Conservation (phyloP, 495 filamentous ascomycete genomes). For the Hyphodiscus hymeniophilus region DNA sequence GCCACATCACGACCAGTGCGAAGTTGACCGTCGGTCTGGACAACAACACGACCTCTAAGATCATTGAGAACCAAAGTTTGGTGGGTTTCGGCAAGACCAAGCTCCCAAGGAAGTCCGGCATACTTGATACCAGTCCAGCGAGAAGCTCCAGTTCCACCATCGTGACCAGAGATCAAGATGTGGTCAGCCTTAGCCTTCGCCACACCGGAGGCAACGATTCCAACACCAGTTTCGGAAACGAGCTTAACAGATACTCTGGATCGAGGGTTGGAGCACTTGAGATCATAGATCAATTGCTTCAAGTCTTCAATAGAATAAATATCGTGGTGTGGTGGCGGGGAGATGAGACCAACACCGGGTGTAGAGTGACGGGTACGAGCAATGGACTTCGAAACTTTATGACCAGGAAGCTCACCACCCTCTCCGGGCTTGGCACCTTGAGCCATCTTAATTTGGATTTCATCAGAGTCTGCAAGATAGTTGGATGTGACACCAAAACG, state of each 20-base stretch:
- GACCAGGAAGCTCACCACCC: conserved; percentile 94
- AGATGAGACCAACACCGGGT: conserved; percentile 95
- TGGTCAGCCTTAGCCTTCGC: conserved; percentile 98
- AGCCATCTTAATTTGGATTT: conserved; percentile 99
- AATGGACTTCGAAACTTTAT: conserved; percentile 97
- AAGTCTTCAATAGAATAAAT: conserved; percentile 99
- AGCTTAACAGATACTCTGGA: conserved; percentile 97
- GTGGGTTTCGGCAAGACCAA: conserved; percentile 96
- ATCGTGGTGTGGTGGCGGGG: conserved; percentile 97
- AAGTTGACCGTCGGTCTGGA: conserved; percentile 96
- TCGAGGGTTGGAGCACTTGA: conserved; percentile 95
- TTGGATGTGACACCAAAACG: conserved; percentile 97
- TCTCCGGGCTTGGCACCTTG: conserved; percentile 98
- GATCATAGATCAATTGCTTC: conserved; percentile 97
- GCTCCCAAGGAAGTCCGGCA: conserved; percentile 94
- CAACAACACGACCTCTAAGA: conserved; percentile 89
- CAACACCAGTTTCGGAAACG: conserved; percentile 95
- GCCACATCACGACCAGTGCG: conserved; percentile 92
- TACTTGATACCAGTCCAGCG: conserved; percentile 99
- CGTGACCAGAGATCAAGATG: conserved; percentile 95
- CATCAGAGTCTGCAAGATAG: conserved; percentile 97
- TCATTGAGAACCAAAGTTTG: conserved; percentile 99
- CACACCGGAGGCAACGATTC: conserved; percentile 96
- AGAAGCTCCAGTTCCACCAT: conserved; percentile 96
- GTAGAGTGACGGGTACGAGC: conserved; percentile 97